Percentiles rank a stretch among this genome's conserved stretches.
Conservation (phyloP, 768 basidiomycete genomes). For the Pleurotus ostreatus region DNA sequence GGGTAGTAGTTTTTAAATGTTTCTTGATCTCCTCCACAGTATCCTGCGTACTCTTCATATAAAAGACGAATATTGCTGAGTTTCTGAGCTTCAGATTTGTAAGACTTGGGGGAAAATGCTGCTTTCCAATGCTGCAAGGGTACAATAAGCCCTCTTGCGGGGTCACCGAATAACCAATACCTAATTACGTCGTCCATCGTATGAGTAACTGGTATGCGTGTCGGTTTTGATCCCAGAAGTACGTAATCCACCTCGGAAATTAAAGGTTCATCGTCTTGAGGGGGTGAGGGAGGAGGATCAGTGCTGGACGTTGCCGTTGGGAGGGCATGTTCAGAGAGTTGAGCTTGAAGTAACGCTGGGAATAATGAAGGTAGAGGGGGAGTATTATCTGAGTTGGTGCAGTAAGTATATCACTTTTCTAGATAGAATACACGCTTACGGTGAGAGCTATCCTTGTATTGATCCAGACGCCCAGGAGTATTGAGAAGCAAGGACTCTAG, state of each 20-base stretch:
- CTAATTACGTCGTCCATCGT: constrained; percentile 14
- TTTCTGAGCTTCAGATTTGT: constrained; percentile 11
- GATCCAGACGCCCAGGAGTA: neutral
- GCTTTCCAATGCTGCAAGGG: constrained; percentile 13
- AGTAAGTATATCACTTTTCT: neutral
- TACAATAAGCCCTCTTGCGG: constrained; percentile 10
- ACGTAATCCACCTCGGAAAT: neutral
- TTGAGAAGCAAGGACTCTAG: neutral
- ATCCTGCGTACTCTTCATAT: constrained; percentile 1
- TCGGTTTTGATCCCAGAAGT: neutral
- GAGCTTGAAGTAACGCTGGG: neutral
- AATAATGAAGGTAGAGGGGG: neutral
- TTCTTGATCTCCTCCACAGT: constrained; percentile 8
- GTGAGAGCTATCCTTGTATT: neutral
- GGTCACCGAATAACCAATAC: constrained; percentile 14
- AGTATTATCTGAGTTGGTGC: neutral
- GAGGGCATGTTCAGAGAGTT: neutral
- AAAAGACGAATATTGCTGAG: constrained; percentile 4
- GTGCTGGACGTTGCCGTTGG: neutral
- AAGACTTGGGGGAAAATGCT: constrained; percentile 7
- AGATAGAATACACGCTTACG: neutral
- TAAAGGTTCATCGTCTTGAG: neutral
- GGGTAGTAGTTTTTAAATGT: constrained; percentile 6
- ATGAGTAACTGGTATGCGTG: constrained; percentile 13
- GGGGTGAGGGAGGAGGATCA: neutral